Evolutionary conservation across 108 stramenopile genomes (phyloP).

Genomic region (Cyclotella atomus): DNA sequence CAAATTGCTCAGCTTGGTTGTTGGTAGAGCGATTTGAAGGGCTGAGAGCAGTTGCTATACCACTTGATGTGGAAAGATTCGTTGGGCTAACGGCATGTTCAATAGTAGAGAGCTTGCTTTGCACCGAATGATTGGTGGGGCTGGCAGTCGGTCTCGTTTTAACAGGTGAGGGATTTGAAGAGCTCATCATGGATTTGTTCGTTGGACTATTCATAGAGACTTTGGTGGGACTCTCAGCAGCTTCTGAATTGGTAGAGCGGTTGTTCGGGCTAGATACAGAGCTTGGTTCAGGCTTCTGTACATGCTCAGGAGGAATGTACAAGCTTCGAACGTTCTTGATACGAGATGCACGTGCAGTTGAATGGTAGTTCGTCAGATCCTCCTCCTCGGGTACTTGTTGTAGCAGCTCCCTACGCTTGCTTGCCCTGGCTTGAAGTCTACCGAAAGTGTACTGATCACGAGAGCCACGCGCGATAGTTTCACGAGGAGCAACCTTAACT

Average conservation of each 20-base stretch:
- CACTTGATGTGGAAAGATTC: neutral
- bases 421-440: constrained; percentile 25
- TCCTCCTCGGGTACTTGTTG: constrained; percentile 4
- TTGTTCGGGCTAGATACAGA: neutral
- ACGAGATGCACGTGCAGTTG: constrained; percentile 15
- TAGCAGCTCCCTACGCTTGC: constrained; percentile 20
- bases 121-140: constrained; percentile 1
- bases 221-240: neutral
- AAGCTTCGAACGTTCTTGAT: constrained; percentile 15
- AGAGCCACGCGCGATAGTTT: constrained; percentile 14
- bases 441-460: constrained; percentile 30
- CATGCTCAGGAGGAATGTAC: constrained; percentile 2
- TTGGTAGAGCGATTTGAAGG: neutral
- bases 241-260: neutral
- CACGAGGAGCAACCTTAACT: neutral
- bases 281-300: neutral
- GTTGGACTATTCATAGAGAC: neutral
- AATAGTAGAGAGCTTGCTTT: neutral
- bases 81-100: neutral
- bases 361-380: constrained; percentile 13
- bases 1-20: too few species aligned
- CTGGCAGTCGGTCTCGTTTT: neutral
- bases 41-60: neutral
- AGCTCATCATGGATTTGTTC: neutral
- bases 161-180: neutral